Percentiles rank a stretch among this genome's conserved stretches.
Evolutionary conservation across 768 basidiomycete species (phyloP).

Genomic region (Chiua virens): DNA sequence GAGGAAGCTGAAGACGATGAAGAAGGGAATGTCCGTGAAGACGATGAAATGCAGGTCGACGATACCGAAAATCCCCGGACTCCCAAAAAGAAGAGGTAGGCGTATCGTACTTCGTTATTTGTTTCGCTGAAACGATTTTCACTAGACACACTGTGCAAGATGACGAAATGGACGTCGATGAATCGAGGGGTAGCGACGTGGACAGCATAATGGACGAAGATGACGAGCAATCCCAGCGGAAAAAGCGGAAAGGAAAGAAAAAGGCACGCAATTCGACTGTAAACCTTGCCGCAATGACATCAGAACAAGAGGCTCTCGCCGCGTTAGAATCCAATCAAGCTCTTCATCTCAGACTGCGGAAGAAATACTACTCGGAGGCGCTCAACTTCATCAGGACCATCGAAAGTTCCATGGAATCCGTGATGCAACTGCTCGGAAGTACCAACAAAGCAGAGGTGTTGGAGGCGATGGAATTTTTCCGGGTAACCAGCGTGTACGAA

Average conservation of each 20-base stretch:
- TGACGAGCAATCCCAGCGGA: conserved; percentile 32
- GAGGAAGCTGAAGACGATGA: conserved; percentile 35
- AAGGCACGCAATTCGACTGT: conserved; percentile 68
- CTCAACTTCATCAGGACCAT: conserved; percentile 76
- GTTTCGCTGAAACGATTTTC: conserved; percentile 7
- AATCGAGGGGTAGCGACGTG: conserved; percentile 34
- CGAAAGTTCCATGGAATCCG: conserved; percentile 65
- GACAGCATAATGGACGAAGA: conserved; percentile 41
- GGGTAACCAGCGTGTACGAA: conserved; percentile 76
- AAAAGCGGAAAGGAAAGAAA: conserved; percentile 45
- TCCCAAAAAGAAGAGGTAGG: conserved; percentile 36
- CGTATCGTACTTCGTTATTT: not conserved
- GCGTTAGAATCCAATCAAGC: conserved; percentile 66
- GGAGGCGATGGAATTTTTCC: conserved; percentile 89
- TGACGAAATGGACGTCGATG: conserved; percentile 63
- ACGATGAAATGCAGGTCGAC: conserved; percentile 34
- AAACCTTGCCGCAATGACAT: conserved; percentile 65
- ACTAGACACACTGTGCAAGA: conserved; percentile 24
- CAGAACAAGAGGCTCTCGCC: conserved; percentile 71
- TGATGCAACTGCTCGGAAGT: conserved; percentile 80
- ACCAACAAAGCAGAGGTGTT: conserved; percentile 82
- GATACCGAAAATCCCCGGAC: conserved; percentile 22
- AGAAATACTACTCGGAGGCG: conserved; percentile 86
- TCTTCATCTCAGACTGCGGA: conserved; percentile 66
- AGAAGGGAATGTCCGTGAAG: conserved; percentile 12